These are phyloP conservation scores for Leptographium lundbergii DNA, from an alignment of 2,329 filamentous ascomycete species.

Conservation along the genomic window DNA sequence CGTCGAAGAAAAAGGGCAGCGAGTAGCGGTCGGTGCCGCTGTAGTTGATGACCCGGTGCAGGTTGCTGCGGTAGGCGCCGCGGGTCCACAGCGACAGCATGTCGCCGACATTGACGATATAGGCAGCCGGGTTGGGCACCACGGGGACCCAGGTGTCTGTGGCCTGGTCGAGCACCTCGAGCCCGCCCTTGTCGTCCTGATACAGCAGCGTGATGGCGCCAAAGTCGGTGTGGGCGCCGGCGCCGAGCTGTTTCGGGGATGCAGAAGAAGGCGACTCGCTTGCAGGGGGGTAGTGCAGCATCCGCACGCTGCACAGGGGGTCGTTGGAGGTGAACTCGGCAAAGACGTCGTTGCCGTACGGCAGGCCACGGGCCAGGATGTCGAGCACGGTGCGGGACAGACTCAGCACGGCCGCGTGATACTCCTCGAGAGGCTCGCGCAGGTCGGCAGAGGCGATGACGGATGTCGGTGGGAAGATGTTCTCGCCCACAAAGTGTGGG, in stretches of 20 bases:
- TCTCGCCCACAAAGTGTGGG: conserved; percentile 27
- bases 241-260: conserved; percentile 20
- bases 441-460: conserved; percentile 18
- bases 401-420: conserved; percentile 24
- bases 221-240: conserved; percentile 42
- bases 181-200: conserved; percentile 35
- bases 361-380: conserved; percentile 28
- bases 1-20: conserved; percentile 44
- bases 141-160: conserved; percentile 32
- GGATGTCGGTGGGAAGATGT: conserved; percentile 20
- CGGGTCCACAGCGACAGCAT: conserved; percentile 37
- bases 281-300: conserved; percentile 37
- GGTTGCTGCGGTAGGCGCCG: conserved; percentile 36
- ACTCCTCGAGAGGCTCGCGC: conserved; percentile 24
- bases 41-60: conserved; percentile 43
- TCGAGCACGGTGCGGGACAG: conserved; percentile 28
- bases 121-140: conserved; percentile 29
- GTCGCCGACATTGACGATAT: conserved; percentile 39
- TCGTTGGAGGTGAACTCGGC: conserved; percentile 27
- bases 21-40: conserved; percentile 38
- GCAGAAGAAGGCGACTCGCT: conserved; percentile 7
- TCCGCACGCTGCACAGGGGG: conserved; percentile 28
- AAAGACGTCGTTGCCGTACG: conserved; percentile 28
- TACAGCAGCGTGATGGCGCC: conserved; percentile 42
- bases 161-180: conserved; percentile 35